Evolutionary conservation across 306 rosid species (phyloP), one percentile per base, ranked within the genome.

Genomic region (Delonix regia): DNA sequence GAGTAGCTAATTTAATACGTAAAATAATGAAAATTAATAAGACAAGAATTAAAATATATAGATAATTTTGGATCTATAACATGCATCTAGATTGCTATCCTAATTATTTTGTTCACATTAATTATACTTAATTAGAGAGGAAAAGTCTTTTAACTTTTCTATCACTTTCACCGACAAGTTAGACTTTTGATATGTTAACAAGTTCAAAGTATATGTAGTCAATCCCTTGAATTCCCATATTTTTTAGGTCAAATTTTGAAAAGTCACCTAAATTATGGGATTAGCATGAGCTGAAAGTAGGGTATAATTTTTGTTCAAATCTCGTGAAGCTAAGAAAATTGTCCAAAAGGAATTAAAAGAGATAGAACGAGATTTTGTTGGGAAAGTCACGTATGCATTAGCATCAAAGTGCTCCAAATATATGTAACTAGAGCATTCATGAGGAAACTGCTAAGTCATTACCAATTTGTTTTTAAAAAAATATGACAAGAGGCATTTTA

Each of bases 131-230:
- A 25, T 24, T 61, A n/a, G 67, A 30, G 21, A 30, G 11, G 1
- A 7, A 24, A 25, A 5, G 14, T 57, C 5, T 18, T 70, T 64
- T 10, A 39, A 65, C 5, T 47, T 47, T 4, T 27, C 28, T 45
- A 44, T 45, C 24, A 25, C 9, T 27, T 27, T 44, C 71, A 59
- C 82, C 77, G 82, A 59, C 82, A 22, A 48, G 51, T 44, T 44
- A 45, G 82, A 78, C 82, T 69, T 44, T 14, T 21, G 11, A 24
- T 19, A 45, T 14, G 74, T 27, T 38, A 45, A 42, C 42, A 5
- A 13, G 19, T 27, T 45, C 56, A 6, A 3, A 7, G 15, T 16
- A 45, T 21, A 19, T 19, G 45, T 9, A 44, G 13, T 14, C 16
- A 69, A 47, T 69, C 25, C 44, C 27, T 59, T 57, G 77, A 69